Percentiles rank a stretch among this genome's conserved stretches.
Evolutionary conservation across 2,329 filamentous ascomycete species (phyloP).

Genomic region (Hypoxylon sp.): DNA sequence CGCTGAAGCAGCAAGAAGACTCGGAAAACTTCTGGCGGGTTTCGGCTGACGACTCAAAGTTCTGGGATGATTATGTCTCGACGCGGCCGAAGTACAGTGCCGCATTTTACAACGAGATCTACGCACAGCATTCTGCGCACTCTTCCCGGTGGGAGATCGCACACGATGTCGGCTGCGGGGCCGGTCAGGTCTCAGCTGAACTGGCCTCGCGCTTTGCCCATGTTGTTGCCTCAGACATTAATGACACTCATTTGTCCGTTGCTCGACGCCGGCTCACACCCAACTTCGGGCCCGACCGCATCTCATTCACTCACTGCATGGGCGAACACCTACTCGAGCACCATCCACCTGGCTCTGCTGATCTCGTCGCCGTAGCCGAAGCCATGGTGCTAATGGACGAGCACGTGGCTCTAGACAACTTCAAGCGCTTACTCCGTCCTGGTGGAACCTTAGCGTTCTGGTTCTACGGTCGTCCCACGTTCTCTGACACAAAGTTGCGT

Average conservation of each 20-base stretch:
- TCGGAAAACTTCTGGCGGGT: conserved; percentile 26
- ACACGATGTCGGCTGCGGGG: conserved; percentile 27
- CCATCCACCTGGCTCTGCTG: conserved; percentile 17
- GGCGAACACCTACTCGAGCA: conserved; percentile 26
- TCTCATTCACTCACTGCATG: conserved; percentile 25
- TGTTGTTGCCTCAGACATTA: conserved; percentile 28
- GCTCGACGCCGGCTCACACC: conserved; percentile 10
- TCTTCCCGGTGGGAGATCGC: conserved; percentile 20
- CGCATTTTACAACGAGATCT: conserved; percentile 24
- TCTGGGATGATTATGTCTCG: conserved; percentile 32
- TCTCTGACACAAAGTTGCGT: conserved; percentile 18
- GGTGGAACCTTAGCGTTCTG: conserved; percentile 29
- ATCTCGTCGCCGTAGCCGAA: conserved; percentile 25
- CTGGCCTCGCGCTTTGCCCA: conserved; percentile 21
- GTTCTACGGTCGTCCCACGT: conserved; percentile 29
- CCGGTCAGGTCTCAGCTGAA: conserved; percentile 21
- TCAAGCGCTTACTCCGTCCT: conserved; percentile 18
- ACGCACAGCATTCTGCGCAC: conserved; percentile 26
- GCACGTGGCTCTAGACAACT: conserved; percentile 22
- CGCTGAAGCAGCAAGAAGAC: conserved; percentile 19
- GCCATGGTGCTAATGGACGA: conserved; percentile 29
- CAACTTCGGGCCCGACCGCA: conserved; percentile 11
- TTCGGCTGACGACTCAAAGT: conserved; percentile 22
- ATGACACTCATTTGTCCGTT: conserved; percentile 23
- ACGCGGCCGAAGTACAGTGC: conserved; percentile 25